These are phyloP conservation scores for Penicillium pulvis DNA, from an alignment of 495 filamentous ascomycete species.

Conservation along the genomic window DNA sequence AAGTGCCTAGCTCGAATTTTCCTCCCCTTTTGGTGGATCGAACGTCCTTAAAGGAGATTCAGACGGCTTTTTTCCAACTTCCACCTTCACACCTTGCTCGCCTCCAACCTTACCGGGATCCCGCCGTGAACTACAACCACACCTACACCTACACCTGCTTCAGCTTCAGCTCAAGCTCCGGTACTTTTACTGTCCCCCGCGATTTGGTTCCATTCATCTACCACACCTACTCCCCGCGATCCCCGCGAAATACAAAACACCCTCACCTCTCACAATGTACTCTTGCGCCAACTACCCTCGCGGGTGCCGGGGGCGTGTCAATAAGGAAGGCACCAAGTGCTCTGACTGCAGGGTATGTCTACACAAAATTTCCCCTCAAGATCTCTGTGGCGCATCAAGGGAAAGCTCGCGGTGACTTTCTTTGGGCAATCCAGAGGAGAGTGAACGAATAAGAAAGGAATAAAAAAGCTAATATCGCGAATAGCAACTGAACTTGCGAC, in stretches of 20 bases:
- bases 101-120: background rate
- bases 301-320: slow-evolving; percentile 52
- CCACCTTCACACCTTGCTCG: background rate
- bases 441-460: background rate
- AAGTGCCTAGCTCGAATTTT: slow-evolving; percentile 12
- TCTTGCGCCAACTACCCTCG: slow-evolving; percentile 55
- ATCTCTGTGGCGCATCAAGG: background rate
- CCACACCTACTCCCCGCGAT: slow-evolving; percentile 6
- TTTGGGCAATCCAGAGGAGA: background rate
- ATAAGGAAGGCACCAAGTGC: slow-evolving; percentile 47
- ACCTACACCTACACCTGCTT: background rate
- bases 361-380: background rate
- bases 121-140: background rate
- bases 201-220: slow-evolving; percentile 3
- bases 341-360: slow-evolving; percentile 50
- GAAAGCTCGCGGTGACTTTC: background rate
- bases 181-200: background rate
- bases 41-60: slow-evolving; percentile 15
- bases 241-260: slow-evolving; percentile 1
- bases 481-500: slow-evolving; percentile 46
- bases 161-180: slow-evolving; percentile 1
- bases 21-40: slow-evolving; percentile 13
- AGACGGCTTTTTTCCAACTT: slow-evolving; percentile 1
- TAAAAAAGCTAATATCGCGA: background rate
- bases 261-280: slow-evolving; percentile 31